Conservation (phyloP, 306 rosid species). For the Malus asiatica region DNA sequence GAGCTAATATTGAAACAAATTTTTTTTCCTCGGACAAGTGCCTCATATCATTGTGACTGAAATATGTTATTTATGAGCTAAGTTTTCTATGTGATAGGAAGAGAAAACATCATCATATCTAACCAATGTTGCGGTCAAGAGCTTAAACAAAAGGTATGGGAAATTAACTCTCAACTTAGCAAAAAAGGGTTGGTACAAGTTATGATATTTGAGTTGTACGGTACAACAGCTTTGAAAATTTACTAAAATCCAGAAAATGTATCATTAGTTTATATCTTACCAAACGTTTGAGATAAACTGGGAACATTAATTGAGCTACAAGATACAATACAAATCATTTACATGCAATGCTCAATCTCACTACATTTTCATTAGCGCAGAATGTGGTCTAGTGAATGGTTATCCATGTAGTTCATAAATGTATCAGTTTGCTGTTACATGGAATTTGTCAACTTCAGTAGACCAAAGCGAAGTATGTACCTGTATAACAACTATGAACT, state of each 20-base stretch:
- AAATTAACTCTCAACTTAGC: background rate
- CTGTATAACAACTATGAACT: conserved; percentile 48
- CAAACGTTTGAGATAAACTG: background rate
- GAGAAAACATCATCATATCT: background rate
- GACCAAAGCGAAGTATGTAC: conserved; percentile 37
- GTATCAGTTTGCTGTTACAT: conserved; percentile 24
- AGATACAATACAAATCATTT: conserved; percentile 4
- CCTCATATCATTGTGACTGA: background rate
- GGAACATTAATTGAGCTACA: conserved; percentile 10
- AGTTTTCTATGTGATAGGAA: background rate
- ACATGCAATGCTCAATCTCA: conserved; percentile 12
- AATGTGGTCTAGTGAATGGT: conserved; percentile 13
- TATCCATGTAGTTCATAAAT: conserved; percentile 25
- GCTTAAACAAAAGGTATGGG: background rate
- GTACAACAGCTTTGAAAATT: conserved; percentile 9
- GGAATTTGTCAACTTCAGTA: conserved; percentile 28
- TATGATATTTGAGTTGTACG: no score
- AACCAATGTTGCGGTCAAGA: background rate
- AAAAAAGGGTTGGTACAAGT: conserved; percentile 2
- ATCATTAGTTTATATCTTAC: conserved; percentile 11
- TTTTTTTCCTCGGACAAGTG: background rate
- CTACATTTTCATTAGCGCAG: conserved; percentile 10
- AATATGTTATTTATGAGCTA: background rate
- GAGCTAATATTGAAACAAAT: background rate
- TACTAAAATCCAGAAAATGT: conserved; percentile 4